Evolutionary conservation across 345 rosid species (phyloP).

Genomic region (Capsella bursapastoris): DNA sequence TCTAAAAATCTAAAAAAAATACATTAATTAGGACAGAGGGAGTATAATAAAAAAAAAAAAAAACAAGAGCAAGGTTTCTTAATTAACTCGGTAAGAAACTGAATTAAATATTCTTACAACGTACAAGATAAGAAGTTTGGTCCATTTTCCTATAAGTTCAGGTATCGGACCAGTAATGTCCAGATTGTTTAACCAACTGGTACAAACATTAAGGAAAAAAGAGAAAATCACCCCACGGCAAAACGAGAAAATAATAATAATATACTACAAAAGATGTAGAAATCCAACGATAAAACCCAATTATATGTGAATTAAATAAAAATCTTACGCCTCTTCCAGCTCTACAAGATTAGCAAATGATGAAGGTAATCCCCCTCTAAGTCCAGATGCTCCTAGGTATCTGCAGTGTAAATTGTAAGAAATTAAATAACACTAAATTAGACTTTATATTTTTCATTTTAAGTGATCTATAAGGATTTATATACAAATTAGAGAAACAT

Average conservation of each 20-base stretch:
- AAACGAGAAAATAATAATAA: neutral
- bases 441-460: too few relatives aligned
- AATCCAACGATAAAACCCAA: neutral
- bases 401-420: constrained; percentile 38
- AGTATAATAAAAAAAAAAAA: too few relatives aligned
- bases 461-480: too few relatives aligned
- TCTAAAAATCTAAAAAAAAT: too few relatives aligned
- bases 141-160: constrained; percentile 60
- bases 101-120: too few relatives aligned
- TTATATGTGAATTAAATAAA: neutral
- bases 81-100: too few relatives aligned
- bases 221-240: neutral
- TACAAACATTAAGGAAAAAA: neutral
- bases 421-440: too few relatives aligned
- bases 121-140: constrained; percentile 36
- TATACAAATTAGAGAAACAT: too few relatives aligned
- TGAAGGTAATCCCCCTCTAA: constrained; percentile 62
- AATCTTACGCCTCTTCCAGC: constrained; percentile 38
- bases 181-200: constrained; percentile 55
- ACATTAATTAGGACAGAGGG: too few relatives aligned
- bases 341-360: constrained; percentile 50
- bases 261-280: neutral
- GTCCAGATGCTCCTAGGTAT: constrained; percentile 57
- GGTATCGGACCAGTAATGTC: constrained; percentile 62
- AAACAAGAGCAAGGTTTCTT: too few relatives aligned